Base-by-base conservation (phyloP, 352 stramenopile species). In the Phytophthora boehmeriae region DNA sequence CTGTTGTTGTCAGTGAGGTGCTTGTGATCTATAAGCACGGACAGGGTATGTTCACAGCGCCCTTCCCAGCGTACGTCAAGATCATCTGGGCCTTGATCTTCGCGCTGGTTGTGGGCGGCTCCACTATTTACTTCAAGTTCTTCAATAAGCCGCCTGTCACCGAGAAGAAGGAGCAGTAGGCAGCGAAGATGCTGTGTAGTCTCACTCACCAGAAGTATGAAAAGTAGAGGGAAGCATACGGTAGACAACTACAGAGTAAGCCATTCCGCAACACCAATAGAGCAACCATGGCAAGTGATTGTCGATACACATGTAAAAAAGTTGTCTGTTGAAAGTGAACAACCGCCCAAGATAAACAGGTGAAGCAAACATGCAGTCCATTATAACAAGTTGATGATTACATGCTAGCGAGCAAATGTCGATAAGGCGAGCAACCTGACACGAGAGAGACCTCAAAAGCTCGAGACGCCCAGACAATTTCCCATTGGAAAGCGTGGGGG, bases 11-110 rank as follows among this genome's bases (percentile, higher is more conserved):
- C 27, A 83, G 83, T 2, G 87, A 95, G 60, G 54, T 95, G 25
- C 85, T 83, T 13, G 78, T 95, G 62, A 90, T 93, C 47, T 61
- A 89, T 58, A 95, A 95, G 73, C 87, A 95, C 56, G 85, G 87
- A 16, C 73, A 75, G 25, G 87, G 87, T 5, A 95, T 95, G 87
- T 95, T 95, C 68, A 95, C 87, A n/a, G 80, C 74, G 50, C 89
- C 89, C 2, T 95, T 97, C 58, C 87, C 89, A 28, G 54, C 83
- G 8, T 80, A 78, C 48, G 73, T 97, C 44, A 95, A 95, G 61
- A 41, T 90, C 25, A 85, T 82, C 51, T 97, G 89, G 89, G 75
- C 74, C 16, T 54, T 91, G 13, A 88, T 92, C 45, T 87, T 93
- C 42, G 51, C 68, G 3, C 52, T 97, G n/a, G 51, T 96, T 13